Evolutionary conservation across 129 eudicot genomes (phyloP).

Genomic region (Chrysanthemum seticuspe): DNA sequence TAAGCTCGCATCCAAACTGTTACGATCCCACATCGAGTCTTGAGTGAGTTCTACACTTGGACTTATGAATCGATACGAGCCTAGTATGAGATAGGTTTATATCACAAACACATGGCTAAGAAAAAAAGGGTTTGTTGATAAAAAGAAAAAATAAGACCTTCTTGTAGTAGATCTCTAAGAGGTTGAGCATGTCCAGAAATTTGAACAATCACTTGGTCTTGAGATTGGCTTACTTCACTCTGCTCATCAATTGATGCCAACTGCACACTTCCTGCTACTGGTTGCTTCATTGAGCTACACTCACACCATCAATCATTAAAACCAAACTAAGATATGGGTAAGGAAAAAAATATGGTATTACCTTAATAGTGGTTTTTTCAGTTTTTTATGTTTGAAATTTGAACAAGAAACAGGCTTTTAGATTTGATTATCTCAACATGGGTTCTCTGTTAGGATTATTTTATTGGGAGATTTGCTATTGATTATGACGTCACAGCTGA

Average conservation of each 20-base stretch:
- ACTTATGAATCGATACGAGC: no score
- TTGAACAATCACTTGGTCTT: conserved; percentile 16
- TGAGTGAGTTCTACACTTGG: no score
- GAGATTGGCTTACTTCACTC: conserved; percentile 19
- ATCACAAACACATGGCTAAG: no score
- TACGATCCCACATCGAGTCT: no score
- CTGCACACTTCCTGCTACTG: conserved; percentile 19
- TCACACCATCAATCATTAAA: not conserved
- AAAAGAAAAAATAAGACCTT: not conserved
- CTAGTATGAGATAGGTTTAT: no score
- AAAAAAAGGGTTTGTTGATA: no score
- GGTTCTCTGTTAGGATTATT: no score
- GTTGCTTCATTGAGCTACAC: conserved; percentile 4
- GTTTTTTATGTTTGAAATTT: no score
- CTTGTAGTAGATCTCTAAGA: conserved; percentile 14
- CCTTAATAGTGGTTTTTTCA: not conserved
- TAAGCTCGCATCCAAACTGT: no score
- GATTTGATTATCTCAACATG: not conserved
- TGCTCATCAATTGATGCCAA: conserved; percentile 30
- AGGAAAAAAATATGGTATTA: not conserved
- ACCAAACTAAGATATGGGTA: no score
- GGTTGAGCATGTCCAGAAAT: not conserved
- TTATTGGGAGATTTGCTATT: no score
- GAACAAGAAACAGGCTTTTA: not conserved
- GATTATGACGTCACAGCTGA: no score